Percentiles rank a stretch among this genome's conserved stretches.
phyloP scores from a whole-genome alignment of 371 early-diverging fungal species.

The Apophysomyces elegans region DNA sequence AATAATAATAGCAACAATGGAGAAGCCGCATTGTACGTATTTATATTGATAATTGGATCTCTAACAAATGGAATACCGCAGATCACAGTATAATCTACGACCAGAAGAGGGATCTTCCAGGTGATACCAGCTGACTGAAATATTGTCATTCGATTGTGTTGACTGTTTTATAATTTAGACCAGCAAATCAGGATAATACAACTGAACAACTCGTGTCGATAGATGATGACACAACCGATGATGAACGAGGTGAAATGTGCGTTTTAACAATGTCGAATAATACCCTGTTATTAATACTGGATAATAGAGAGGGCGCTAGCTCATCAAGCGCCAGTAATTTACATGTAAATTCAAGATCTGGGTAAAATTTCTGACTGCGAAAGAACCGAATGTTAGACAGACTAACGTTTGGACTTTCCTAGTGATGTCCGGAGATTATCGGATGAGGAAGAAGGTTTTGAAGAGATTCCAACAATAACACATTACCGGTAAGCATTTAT shows the following conservation, averaged over 20 bases:
- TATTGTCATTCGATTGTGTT: background rate
- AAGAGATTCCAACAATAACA: background rate
- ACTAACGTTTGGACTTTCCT: background rate
- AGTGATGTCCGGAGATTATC: background rate
- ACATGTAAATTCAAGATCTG: background rate
- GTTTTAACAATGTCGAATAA: background rate
- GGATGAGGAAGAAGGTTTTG: conserved; percentile 3
- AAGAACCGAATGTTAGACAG: background rate
- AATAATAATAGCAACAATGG: background rate
- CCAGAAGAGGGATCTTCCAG: background rate
- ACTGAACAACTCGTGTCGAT: background rate
- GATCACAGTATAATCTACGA: background rate
- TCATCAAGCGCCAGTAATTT: background rate
- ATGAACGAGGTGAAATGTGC: conserved; percentile 1
- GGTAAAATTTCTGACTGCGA: background rate
- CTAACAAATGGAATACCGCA: background rate
- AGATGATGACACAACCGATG: conserved; percentile 2
- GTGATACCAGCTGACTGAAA: background rate
- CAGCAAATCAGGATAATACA: background rate
- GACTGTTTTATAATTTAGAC: background rate
- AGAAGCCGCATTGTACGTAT: background rate
- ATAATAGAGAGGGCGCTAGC: background rate
- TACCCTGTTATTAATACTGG: background rate
- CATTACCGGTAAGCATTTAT: background rate
- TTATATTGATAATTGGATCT: background rate